Base-by-base conservation (phyloP, 805 yeast species). In the Cyberlindnera suaveolens region DNA sequence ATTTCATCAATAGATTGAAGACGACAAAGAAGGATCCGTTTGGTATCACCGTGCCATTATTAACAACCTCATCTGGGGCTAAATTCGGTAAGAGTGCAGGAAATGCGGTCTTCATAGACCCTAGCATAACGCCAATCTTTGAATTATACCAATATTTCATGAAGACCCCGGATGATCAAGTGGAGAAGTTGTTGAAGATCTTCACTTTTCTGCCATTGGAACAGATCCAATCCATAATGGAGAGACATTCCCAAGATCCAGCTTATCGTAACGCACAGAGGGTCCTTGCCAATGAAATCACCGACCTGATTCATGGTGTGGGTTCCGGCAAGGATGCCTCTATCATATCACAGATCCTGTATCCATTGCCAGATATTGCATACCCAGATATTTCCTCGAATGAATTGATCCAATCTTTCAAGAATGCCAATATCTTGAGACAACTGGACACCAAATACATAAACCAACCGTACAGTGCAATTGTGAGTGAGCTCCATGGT, bases 41-140 rank as follows among this genome's bases (percentile, higher is more conserved):
- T 61, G 98, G 97, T 0, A 52, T 93, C 37, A 93, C 99, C 0
- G 96, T 85, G 0, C 98, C 98, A 2, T 66, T 93, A 26, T 68
- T 93, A 51, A 86, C 96, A 0, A 87, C 96, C 0, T 77, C 96
- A 0, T 73, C 78, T 10, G 99, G 99, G 7, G 93, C 82, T 46
- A 93, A 93, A 64, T 90, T 93, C 63, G 99, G 99, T 27, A 93
- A 93, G 58, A 85, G 96, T 43, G 96, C 96, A 2, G 98, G 98
- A 0, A 93, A 93, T 67, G 98, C 99, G 0, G 78, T 93, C 2
- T 93, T 93, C 65, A 79, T 93, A 42, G 90, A 84, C 56, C 71
- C 78, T 7, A 62, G 67, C n/a, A 64, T 85, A 45, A 91, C 96
- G 1, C 72, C 85, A 14, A 80, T 96, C 0, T 93, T 77, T 62